Evolutionary conservation across 2,329 filamentous ascomycete species (phyloP).

Genomic region (Scleromitrula shiraiana): DNA sequence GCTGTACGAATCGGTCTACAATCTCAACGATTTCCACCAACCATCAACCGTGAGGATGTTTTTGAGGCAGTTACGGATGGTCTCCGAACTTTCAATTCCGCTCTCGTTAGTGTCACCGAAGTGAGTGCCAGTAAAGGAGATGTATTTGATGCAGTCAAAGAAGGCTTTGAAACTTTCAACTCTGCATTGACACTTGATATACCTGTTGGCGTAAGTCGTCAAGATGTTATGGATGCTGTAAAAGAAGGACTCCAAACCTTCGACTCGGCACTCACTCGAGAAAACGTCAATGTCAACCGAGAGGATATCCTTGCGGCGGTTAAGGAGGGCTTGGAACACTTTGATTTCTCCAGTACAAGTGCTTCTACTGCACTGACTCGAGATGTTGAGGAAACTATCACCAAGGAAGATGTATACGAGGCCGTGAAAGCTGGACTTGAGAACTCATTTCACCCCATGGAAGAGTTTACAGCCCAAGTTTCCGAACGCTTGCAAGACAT

Average conservation of each 20-base stretch:
- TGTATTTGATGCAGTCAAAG: conserved; percentile 48
- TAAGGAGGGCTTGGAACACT: conserved; percentile 59
- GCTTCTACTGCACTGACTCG: conserved; percentile 37
- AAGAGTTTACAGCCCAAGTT: conserved; percentile 41
- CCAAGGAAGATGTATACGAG: conserved; percentile 46
- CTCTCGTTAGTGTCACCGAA: conserved; percentile 52
- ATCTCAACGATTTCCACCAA: conserved; percentile 65
- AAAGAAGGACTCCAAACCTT: conserved; percentile 72
- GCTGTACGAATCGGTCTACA: conserved; percentile 70
- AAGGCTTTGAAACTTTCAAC: conserved; percentile 50
- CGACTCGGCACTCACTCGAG: conserved; percentile 53
- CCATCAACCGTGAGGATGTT: conserved; percentile 53
- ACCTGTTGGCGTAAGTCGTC: conserved; percentile 52
- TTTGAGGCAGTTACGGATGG: conserved; percentile 56
- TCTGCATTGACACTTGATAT: conserved; percentile 50
- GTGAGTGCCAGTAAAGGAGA: conserved; percentile 46
- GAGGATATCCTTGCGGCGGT: conserved; percentile 58
- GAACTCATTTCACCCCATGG: conserved; percentile 35
- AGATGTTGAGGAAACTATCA: conserved; percentile 47
- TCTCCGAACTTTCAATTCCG: conserved; percentile 43
- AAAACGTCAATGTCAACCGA: conserved; percentile 49
- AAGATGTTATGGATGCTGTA: conserved; percentile 80
- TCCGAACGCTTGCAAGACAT: conserved; percentile 56
- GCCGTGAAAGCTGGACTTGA: conserved; percentile 52
- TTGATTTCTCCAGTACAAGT: conserved; percentile 38